Base-by-base conservation (phyloP, 2,329 filamentous ascomycete genomes). In the Fusarium sp. region DNA sequence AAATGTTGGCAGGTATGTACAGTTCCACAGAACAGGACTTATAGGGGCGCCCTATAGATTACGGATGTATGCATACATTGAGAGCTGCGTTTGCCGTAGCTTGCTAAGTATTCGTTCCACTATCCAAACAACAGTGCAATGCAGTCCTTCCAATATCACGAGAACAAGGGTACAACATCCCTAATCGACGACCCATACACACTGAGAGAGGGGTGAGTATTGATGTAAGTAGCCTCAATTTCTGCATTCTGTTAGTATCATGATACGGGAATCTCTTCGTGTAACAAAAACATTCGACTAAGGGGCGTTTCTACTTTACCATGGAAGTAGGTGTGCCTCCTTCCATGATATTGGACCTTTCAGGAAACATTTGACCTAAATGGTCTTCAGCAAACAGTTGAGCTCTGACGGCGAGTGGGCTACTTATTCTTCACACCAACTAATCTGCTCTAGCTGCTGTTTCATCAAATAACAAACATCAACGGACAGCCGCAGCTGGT, bases 401-500 rank as follows among this genome's bases (percentile, higher is more conserved):
- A 24, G 22, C 7, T 15, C 22, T 6, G 21, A 13, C 21, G 40
- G 40, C 21, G 21, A 42, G 21, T 42, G 13, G 15, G 14, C 8
- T 21, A 14, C 19, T 10, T 17, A 11, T 31, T 43, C 15, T 11
- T 42, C 28, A 31, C 7, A 24, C n/a, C 6, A 31, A 24, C 7
- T 8, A 31, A 24, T 21, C 42, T 47, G 8, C 21, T n/a, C 21
- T 22, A 17, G 22, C 24, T 46, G 17, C 28, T 38, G 7, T 40
- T 40, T 56, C 44, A 28, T 34, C 50, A 46, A 40, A 42, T 34
- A 53, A 33, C 38, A 67, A 53, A 47, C 53, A 46, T 22, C 5
- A 26, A 43, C 55, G 47, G 65, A 50, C 38, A 58, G 52, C 38
- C 56, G 40, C 59, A 44, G 51, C n/a, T 19, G 17, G 28, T 13